phyloP scores from a whole-genome alignment of 192 early-diverging fungal species.

The Dissophora ornata region DNA sequence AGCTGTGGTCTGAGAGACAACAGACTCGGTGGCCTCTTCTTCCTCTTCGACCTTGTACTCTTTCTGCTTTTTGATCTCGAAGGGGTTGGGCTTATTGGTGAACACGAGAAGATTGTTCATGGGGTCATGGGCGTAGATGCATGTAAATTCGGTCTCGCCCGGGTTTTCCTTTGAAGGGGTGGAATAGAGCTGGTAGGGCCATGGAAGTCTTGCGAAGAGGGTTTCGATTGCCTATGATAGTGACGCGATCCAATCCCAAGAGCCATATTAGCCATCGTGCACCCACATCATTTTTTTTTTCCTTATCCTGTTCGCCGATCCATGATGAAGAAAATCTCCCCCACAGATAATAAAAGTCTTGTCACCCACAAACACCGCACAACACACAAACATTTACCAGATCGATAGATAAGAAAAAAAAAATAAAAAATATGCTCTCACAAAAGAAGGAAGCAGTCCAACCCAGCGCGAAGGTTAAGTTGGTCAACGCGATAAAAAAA shows the following conservation, averaged over 20 bases:
- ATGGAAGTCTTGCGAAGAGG: conserved; percentile 27
- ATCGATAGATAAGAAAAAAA: conserved; percentile 33
- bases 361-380: too few species aligned
- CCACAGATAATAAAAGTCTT: too few species aligned
- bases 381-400: too few species aligned
- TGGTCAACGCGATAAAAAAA: too few species aligned
- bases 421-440: too few species aligned
- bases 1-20: background rate
- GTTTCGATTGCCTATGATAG: conserved; percentile 30
- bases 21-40: conserved; percentile 1
- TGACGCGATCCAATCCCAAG: background rate
- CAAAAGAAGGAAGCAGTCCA: conserved; percentile 8
- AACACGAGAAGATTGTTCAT: conserved; percentile 84
- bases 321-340: too few species aligned
- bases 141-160: conserved; percentile 16
- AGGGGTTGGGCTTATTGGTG: conserved; percentile 67
- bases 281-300: too few species aligned
- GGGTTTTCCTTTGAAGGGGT: conserved; percentile 13
- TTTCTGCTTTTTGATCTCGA: conserved; percentile 45
- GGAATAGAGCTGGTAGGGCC: conserved; percentile 48
- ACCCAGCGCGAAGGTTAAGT: background rate
- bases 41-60: conserved; percentile 5
- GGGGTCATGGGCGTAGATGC: conserved; percentile 77
- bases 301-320: too few species aligned
- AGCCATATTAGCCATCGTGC: too few species aligned